Base-by-base conservation (phyloP, 768 basidiomycete genomes). In the Strobilomyces confusus region DNA sequence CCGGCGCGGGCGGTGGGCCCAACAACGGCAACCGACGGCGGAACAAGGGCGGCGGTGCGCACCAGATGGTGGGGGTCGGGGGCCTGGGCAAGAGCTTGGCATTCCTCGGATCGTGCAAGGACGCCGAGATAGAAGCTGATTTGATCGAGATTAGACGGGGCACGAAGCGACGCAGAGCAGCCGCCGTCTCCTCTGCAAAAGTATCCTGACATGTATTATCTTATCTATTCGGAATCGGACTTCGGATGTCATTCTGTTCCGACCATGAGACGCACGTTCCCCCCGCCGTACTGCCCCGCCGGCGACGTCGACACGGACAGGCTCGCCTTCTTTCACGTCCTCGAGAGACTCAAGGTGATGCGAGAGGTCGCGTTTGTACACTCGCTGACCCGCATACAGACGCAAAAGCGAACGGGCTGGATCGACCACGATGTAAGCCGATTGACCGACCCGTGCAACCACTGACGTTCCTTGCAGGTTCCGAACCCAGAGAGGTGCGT, bases 391-490 rank as follows among this genome's bases (percentile, higher is more conserved):
- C 32, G n/a, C 50, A 13, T 22, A 32, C 59, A 97, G 93, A 95
- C 89, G 0, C 93, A 98, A 65, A 95, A 94, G 68, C 81, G 95
- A 9, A 97, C 94, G 0, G 95, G 95, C 56, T 99, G 95, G 95
- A 80, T 94, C 30, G 79, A 95, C 59, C 80, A 92, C 62, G 80
- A 87, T 52, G 59, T 60, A 38, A 61, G 59, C 30, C 23, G 11
- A 23, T 13, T 13, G 38, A 42, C n/a, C 17, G 23, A 29, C 17
- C 7, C 45, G 23, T 40, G 7, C 34, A 4, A 17, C 34, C 13
- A 55, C 36, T 63, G 43, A 63, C 55, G 0, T 40, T 34, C 6
- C 23, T 11, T 37, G 25, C 65, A 95, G 92, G 82, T 95, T n/a
- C 81, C 84, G 17, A 79, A 80, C 56, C 80, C 91, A 6, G 92